Base-by-base conservation (phyloP, 2,329 filamentous ascomycete species). In the Pseudopithomyces maydicus region DNA sequence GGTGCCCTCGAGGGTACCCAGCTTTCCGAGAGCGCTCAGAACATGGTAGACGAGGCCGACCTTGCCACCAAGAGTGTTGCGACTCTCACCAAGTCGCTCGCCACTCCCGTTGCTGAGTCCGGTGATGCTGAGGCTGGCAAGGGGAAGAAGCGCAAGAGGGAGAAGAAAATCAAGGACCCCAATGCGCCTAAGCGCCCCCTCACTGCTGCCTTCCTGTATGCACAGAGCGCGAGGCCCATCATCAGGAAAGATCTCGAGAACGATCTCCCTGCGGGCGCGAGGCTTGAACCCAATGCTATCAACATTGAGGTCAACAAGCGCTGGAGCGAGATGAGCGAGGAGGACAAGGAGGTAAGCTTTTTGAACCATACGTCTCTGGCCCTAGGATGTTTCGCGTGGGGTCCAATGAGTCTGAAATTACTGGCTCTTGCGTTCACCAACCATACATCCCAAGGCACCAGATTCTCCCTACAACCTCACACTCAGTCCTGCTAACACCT, bases 131-230 rank as follows among this genome's bases (percentile, higher is more conserved):
- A 65, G 19, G 39, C 56, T 10, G 60, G 53, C 56, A 72, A 71
- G 64, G 65, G 66, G 61, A 62, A 80, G 78, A 72, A 92, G 84
- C 92, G 92, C 84, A 92, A 95, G 84, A 89, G 90, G 77, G 94
- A 95, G 84, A 93, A 93, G 83, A 82, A 81, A 72, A 74, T 77
- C 46, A 79, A 75, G 64, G 94, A 98, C 75, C 93, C 93, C 66
- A 96, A 97, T 76, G 93, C 93, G 6, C 94, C 94, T 58, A 98
- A 97, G 85, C 88, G 93, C 49, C 93, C 94, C 8, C 78, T 97
- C 72, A 98, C 94, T 6, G 92, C 94, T 2, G 97, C 96, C 82
- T 97, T 98, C 82, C 82, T 97, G 59, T 98, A 92, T 81, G 92
- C 96, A 83, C 90, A 96, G 76, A 89, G 90, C 63, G 92, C 92